These are phyloP conservation scores for Pichia manshurica DNA, from an alignment of 805 yeast species.

Conservation along the genomic window DNA sequence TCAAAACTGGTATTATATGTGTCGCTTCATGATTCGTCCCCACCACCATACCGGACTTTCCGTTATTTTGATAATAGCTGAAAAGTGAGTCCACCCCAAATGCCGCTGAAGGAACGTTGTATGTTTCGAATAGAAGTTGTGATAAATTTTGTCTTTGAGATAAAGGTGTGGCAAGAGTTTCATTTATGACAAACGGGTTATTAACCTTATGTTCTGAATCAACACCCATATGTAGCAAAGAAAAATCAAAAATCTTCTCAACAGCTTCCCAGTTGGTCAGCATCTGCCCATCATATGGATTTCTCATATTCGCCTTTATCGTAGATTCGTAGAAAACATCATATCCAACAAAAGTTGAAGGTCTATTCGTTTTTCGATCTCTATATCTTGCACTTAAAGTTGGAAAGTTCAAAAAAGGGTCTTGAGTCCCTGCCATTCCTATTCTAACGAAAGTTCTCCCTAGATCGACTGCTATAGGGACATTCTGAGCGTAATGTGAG, in stretches of 20 bases:
- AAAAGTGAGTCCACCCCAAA: conserved; percentile 82
- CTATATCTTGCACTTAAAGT: conserved; percentile 65
- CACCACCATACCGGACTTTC: conserved; percentile 64
- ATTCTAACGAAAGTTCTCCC: conserved; percentile 60
- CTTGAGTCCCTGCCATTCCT: conserved; percentile 44
- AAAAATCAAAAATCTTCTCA: conserved; percentile 77
- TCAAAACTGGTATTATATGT: conserved; percentile 71
- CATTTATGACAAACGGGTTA: conserved; percentile 79
- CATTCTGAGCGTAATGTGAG: conserved; percentile 41
- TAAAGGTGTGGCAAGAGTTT: conserved; percentile 64
- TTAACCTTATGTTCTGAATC: conserved; percentile 46
- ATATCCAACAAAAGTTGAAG: conserved; percentile 73
- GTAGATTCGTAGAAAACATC: conserved; percentile 71
- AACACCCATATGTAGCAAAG: conserved; percentile 75
- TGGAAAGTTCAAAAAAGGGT: conserved; percentile 64
- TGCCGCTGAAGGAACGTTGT: conserved; percentile 64
- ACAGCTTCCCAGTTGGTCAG: conserved; percentile 90
- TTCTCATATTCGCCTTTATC: conserved; percentile 58
- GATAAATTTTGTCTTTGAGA: conserved; percentile 70
- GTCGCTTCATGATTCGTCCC: conserved; percentile 81
- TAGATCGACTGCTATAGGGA: conserved; percentile 85
- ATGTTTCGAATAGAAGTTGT: conserved; percentile 81
- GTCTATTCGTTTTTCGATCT: conserved; percentile 62
- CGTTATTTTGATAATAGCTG: conserved; percentile 63
- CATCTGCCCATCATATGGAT: conserved; percentile 84